A percentile compares a stretch with the other conserved stretches of the same genome.
Evolutionary conservation across 768 basidiomycete genomes (phyloP).

Genomic region (Suillus decipiens): DNA sequence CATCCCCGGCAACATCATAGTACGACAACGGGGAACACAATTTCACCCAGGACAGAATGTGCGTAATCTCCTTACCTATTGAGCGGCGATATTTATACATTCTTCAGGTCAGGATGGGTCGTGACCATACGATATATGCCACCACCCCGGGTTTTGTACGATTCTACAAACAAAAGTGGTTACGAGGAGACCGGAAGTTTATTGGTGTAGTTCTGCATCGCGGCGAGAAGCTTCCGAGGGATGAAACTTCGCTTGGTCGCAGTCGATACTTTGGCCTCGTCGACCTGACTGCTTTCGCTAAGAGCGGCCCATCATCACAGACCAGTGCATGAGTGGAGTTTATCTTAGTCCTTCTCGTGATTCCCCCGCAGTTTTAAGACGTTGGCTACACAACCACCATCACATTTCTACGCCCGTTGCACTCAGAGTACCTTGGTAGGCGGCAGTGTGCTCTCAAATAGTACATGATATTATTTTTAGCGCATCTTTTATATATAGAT

Average conservation of each 20-base stretch:
- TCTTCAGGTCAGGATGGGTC: constrained; percentile 81
- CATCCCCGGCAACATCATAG: constrained; percentile 93
- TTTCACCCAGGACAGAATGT: constrained; percentile 97
- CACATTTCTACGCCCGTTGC: background rate
- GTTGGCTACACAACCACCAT: background rate
- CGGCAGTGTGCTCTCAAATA: constrained; percentile 19
- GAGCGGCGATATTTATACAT: constrained; percentile 12
- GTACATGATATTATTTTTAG: constrained; percentile 22
- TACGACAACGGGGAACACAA: constrained; percentile 89
- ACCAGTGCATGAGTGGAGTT: constrained; percentile 10
- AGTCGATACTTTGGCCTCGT: constrained; percentile 85
- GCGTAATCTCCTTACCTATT: constrained; percentile 29
- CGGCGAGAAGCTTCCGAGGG: constrained; percentile 85
- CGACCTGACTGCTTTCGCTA: constrained; percentile 49
- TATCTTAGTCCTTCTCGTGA: background rate
- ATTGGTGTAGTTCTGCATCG: constrained; percentile 83
- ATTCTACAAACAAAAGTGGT: constrained; percentile 85
- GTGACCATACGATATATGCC: constrained; percentile 95
- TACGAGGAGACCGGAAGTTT: constrained; percentile 72
- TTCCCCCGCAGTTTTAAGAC: background rate
- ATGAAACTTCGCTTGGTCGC: constrained; percentile 71
- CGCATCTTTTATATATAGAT: background rate
- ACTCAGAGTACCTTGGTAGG: background rate
- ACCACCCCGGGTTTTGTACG: constrained; percentile 89
- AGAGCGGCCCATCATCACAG: constrained; percentile 16